These are phyloP conservation scores for Fonsecaea pedrosoi DNA, from an alignment of 2,329 filamentous ascomycete species.

Conservation along the genomic window DNA sequence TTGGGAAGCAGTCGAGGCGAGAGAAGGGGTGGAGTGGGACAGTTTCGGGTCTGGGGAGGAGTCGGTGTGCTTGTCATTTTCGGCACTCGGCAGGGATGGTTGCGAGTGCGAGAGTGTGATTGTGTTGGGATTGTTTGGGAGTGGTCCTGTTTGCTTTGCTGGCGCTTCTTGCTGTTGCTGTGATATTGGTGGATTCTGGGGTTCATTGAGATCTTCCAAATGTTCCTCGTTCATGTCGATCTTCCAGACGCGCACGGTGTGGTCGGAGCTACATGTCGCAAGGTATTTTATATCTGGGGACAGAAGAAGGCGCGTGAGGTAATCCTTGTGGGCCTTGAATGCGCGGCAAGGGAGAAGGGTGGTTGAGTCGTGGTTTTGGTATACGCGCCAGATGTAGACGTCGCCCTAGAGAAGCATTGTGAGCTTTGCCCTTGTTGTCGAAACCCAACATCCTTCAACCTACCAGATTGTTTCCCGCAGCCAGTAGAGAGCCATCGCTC, in stretches of 20 bases:
- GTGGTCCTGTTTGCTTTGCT: not conserved
- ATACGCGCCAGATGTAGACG: slow-evolving; percentile 95
- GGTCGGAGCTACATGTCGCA: slow-evolving; percentile 91
- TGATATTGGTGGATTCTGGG: slow-evolving; percentile 8
- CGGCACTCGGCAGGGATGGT: slow-evolving; percentile 6
- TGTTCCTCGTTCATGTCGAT: slow-evolving; percentile 71
- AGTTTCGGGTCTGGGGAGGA: slow-evolving; percentile 12
- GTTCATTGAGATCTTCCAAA: slow-evolving; percentile 40
- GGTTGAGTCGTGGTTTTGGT: slow-evolving; percentile 81
- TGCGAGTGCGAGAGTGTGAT: slow-evolving; percentile 11
- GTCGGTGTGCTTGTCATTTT: slow-evolving; percentile 7
- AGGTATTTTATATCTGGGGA: slow-evolving; percentile 94
- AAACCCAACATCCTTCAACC: slow-evolving; percentile 36
- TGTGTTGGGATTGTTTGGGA: slow-evolving; percentile 2
- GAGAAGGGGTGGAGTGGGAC: slow-evolving; percentile 28
- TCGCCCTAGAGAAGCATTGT: slow-evolving; percentile 69
- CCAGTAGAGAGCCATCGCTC: slow-evolving; percentile 89
- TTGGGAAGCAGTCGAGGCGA: slow-evolving; percentile 24
- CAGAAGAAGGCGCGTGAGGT: slow-evolving; percentile 88
- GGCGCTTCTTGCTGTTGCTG: slow-evolving; percentile 4
- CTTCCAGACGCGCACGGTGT: slow-evolving; percentile 96
- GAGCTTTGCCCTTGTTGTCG: not conserved
- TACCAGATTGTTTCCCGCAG: slow-evolving; percentile 90
- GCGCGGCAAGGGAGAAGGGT: slow-evolving; percentile 85
- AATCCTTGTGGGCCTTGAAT: slow-evolving; percentile 89